phyloP scores from a whole-genome alignment of 2,329 filamentous ascomycete species.

The Fusarium chlamydosporum region DNA sequence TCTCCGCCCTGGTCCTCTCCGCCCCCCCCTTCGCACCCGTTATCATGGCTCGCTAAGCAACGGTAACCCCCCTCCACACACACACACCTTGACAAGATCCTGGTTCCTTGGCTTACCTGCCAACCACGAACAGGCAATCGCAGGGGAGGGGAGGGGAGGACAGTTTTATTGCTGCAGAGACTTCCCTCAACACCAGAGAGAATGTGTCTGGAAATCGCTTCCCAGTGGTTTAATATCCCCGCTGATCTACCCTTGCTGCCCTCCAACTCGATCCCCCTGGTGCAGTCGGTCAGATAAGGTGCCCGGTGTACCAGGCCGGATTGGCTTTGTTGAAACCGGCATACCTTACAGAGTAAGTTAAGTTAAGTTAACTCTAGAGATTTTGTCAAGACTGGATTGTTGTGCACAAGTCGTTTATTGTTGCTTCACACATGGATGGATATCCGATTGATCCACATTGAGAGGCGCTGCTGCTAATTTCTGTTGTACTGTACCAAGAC shows the following conservation, averaged over 20 bases:
- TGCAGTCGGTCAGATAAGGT: slow-evolving; percentile 49
- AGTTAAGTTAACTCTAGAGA: slow-evolving; percentile 1
- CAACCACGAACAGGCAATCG: slow-evolving; percentile 24
- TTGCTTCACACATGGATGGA: background rate
- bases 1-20: background rate
- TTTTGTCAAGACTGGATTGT: background rate
- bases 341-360: slow-evolving; percentile 8
- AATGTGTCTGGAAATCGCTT: slow-evolving; percentile 30
- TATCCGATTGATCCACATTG: background rate
- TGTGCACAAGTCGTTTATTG: background rate
- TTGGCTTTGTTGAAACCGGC: slow-evolving; percentile 16
- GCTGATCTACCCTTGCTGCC: slow-evolving; percentile 42
- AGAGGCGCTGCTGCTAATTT: too few species aligned
- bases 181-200: slow-evolving; percentile 29
- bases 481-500: background rate
- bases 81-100: slow-evolving; percentile 32
- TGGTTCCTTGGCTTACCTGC: slow-evolving; percentile 13
- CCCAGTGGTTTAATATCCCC: slow-evolving; percentile 48
- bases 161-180: slow-evolving; percentile 1
- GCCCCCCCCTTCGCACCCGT: slow-evolving; percentile 23
- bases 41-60: slow-evolving; percentile 41
- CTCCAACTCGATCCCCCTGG: slow-evolving; percentile 10
- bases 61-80: slow-evolving; percentile 28
- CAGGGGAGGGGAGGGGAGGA: slow-evolving; percentile 6
- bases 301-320: slow-evolving; percentile 32